Base-by-base conservation (phyloP, 352 stramenopile species). In the Globisporangium spiculum region DNA sequence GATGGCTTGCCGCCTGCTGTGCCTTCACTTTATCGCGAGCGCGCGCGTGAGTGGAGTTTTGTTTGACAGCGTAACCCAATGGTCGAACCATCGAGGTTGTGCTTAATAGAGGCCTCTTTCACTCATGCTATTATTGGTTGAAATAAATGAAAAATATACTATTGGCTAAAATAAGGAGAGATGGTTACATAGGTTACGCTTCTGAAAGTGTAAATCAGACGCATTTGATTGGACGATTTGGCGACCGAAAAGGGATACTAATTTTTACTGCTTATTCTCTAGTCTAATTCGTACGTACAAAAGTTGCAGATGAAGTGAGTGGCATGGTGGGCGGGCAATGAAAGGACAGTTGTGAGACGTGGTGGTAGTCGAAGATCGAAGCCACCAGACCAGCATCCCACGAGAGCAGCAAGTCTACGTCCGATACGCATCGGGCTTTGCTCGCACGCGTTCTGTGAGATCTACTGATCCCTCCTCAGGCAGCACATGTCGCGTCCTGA, bases 21-120 rank as follows among this genome's bases (percentile, higher is more conserved):
- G 18, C 8, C 30, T n/a, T 7, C 54, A 60, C 16, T 60, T 60
- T 52, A 20, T 60, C 18, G 30, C 30, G 22, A 18, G 30, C n/a
- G 26, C n/a, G 26, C 5, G 22, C 36, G 14, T 30, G 52, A 57
- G 14, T 16, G 53, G 53, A 22, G 22, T 24, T 36, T 60, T 9
- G 54, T 41, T 60, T 60, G 26, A 24, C 26, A 60, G 53, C 26
- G 53, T 59, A 59, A 59, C 53, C 53, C 22, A 20, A 4, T 22
- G 44, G 10, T 4, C 18, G 18, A 52, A 20, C 18, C 44, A 52
- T 22, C 16, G 5, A 22, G 16, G 1, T 22, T 22, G 44, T 52
- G 44, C 44, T 22, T 6, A 52, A 52, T 52, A 52, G 18, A 52
- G 44, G 16, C 10, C 44, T 18, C 20, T 52, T 22, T 1, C 3